Percentiles rank a stretch among this genome's conserved stretches.
These are phyloP conservation scores for Cucurbita ficifolia DNA, from an alignment of 306 rosid species.

Conservation along the genomic window DNA sequence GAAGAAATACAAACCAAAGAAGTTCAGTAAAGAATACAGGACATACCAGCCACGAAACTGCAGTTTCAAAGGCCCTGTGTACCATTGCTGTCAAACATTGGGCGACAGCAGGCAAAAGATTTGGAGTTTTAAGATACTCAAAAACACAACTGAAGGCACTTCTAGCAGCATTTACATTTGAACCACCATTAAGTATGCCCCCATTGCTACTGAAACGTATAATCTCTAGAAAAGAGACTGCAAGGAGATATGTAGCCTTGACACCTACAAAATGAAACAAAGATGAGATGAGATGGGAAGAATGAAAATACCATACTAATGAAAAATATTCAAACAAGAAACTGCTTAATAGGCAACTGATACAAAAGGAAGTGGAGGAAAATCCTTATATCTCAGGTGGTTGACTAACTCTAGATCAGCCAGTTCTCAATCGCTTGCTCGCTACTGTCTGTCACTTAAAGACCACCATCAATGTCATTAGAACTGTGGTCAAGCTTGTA, in stretches of 20 bases:
- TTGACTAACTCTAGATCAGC: not conserved
- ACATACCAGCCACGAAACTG: constrained; percentile 74
- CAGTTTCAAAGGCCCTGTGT: constrained; percentile 82
- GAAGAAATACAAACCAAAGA: not conserved
- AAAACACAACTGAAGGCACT: constrained; percentile 92
- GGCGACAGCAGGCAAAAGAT: constrained; percentile 87
- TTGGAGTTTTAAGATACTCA: constrained; percentile 93
- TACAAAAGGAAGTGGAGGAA: not conserved
- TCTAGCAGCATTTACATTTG: constrained; percentile 42
- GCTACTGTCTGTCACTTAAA: not conserved
- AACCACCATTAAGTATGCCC: constrained; percentile 78
- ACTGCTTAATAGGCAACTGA: not conserved
- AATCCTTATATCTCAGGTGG: not conserved
- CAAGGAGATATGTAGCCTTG: constrained; percentile 97
- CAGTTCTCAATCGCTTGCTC: not conserved
- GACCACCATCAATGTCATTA: not conserved
- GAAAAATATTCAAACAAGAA: not conserved
- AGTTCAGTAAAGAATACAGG: not conserved
- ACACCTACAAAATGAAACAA: constrained; percentile 46
- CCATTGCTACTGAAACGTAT: constrained; percentile 96
- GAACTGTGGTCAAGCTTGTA: not conserved
- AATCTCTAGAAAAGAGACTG: constrained; percentile 89
- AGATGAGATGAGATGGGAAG: constrained; percentile 3
- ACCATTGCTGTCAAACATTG: constrained; percentile 89
- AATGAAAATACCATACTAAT: not conserved